Base-by-base conservation (phyloP, 768 basidiomycete genomes). In the Lyophyllum decastes region DNA sequence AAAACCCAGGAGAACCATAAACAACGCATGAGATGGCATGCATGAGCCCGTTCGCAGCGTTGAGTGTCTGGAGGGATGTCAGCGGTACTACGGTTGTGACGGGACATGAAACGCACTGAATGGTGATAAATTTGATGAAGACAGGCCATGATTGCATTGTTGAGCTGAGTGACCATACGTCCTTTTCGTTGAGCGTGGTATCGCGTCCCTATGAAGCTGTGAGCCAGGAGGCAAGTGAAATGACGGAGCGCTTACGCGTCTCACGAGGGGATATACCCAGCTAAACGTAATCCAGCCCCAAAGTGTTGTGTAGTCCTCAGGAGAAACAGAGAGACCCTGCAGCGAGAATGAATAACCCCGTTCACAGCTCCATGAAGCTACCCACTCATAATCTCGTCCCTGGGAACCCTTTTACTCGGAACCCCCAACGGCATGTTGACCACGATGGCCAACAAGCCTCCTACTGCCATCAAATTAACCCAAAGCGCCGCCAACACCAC, bases 221-320 rank as follows among this genome's bases (percentile, higher is more conserved):
- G 34, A 54, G 38, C 10, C 6, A 45, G 2, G 38, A 10, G 14
- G 25, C 5, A n/a, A 17, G 2, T 12, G 35, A 46, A 14, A 56
- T 4, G 1, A 41, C 10, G 14, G 22, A 30, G 1, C 49, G 66
- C 74, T 24, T 59, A 82, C 78, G 2, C 76, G 78, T 64, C 72
- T 70, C 43, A 92, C 76, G 4, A 91, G 77, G 2, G 88, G 89
- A 45, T 83, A 78, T 27, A 92, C 76, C 89, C 91, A 93, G 34
- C 66, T 73, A 62, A 91, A 92, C 1, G 88, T 83, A 0, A 84
- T 71, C 91, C 91, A 92, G 40, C 82, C 80, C 74, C 82, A 83
- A 12, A 94, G 76, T 1, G 85, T 74, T 0, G 87, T 85, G 65
- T 92, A 92, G 62, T 93, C 91, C 66, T 94, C 92, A 0, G 86